Evolutionary conservation across 2,329 filamentous ascomycete genomes (phyloP).

Genomic region (Verticillium dahliae): DNA sequence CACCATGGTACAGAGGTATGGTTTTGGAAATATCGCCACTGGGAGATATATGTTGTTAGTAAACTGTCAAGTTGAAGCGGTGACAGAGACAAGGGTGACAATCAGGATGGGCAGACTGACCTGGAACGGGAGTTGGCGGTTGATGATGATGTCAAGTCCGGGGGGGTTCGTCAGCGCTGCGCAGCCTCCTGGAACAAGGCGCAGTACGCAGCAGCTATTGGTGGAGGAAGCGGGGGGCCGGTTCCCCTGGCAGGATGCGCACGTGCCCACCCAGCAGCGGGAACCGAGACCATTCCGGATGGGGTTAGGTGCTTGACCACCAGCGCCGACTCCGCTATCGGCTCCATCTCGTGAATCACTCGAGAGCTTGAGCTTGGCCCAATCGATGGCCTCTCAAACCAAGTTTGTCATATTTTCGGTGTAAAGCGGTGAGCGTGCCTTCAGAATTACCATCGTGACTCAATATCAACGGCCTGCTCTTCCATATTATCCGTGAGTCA

Average conservation of each 20-base stretch:
- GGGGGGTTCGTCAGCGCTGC: conserved; percentile 9
- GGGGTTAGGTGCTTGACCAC: conserved; percentile 1
- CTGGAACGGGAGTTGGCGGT: conserved; percentile 1
- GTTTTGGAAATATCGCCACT: too few relatives aligned
- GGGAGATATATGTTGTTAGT: too few relatives aligned
- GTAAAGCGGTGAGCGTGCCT: conserved; percentile 8
- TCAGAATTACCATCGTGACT: conserved; percentile 9
- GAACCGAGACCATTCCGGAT: background rate
- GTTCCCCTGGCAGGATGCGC: background rate
- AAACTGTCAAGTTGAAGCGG: too few relatives aligned
- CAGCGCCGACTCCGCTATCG: background rate
- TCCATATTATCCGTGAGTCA: background rate
- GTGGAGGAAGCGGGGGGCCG: background rate
- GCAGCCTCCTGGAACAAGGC: background rate
- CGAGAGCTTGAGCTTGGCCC: background rate
- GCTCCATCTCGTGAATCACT: background rate
- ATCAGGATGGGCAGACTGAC: background rate
- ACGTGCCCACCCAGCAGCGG: background rate
- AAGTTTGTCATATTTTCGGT: conserved; percentile 8
- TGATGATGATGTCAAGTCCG: conserved; percentile 12
- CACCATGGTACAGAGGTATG: background rate
- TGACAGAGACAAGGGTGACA: too few relatives aligned
- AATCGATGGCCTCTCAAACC: background rate
- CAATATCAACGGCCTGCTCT: background rate
- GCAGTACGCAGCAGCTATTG: background rate